Evolutionary conservation across 208 protist genomes (phyloP), one percentile per base, ranked within the genome.

Genomic region (Trichomonas tenax): DNA sequence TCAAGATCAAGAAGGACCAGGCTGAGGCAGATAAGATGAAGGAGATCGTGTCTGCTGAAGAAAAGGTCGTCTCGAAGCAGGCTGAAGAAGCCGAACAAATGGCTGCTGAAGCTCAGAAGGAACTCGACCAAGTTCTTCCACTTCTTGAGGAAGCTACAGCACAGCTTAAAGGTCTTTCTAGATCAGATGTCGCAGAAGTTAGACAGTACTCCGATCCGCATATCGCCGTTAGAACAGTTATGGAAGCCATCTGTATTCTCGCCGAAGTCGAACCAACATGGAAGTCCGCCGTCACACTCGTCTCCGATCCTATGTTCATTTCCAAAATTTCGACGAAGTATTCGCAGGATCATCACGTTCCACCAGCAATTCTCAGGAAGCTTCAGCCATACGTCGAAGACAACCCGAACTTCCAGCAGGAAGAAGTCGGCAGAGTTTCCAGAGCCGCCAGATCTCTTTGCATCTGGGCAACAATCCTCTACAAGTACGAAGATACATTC

Each of bases 171-270:
- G 97, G 98, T 84, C 97, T 99, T 46, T 98, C 98, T 23, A 98
- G 98, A 41, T 98, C 98, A 96, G 98, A 99, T 96, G 97, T 99
- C 51, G 99, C 98, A 96, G 98, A 99, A 97, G 97, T 99, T 72
- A 98, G 98, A 96, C 98, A 98, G 88, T 99, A 99, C 96, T 97
- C 98, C 9, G 98, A 98, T 96, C 99, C 99, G 41, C 98, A 98
- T 36, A 98, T 97, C 36, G 97, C 98, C 21, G 99, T 99, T 96
- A 97, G 98, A 41, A 98, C 98, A 96, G 99, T 98, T 95, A 98
- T 99, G 96, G 98, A 99, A 97, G 98, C 98, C 21, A 98, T 99
- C 96, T 99, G 98, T 98, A 98, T 98, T 40, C 98, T 99, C 97
- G 98, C 99, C 96, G 98, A 98, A 88, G 96, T 97, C 40, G 97